Evolutionary conservation across 2,329 filamentous ascomycete genomes (phyloP).

Genomic region (Aureobasidium sp.): DNA sequence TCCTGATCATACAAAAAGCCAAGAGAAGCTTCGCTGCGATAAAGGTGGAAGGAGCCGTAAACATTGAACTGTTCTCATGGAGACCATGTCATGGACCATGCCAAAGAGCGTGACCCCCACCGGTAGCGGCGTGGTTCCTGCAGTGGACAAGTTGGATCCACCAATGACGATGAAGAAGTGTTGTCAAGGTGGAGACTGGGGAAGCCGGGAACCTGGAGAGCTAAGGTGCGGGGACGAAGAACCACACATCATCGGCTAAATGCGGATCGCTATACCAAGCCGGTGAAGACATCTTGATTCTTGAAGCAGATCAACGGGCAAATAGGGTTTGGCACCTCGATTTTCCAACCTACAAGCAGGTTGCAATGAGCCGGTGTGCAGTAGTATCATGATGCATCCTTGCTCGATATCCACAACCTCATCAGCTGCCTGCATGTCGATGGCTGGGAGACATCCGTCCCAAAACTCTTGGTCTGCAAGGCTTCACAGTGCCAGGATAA

Average conservation of each 20-base stretch:
- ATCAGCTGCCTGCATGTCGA: neutral
- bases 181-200: neutral
- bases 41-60: neutral
- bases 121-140: neutral
- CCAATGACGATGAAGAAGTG: neutral
- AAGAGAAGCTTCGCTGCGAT: neutral
- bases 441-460: neutral
- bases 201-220: neutral
- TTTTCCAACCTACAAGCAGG: neutral
- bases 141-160: neutral
- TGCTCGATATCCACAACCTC: neutral
- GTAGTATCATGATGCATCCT: neutral
- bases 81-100: slow-evolving; percentile 8
- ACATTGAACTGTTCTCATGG: neutral
- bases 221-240: neutral
- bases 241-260: slow-evolving; percentile 4
- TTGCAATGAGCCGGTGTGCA: neutral
- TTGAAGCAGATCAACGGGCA: neutral
- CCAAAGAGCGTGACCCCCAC: neutral
- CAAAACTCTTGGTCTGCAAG: neutral
- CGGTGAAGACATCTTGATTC: neutral
- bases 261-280: slow-evolving; percentile 8
- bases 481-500: neutral
- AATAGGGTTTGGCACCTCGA: neutral
- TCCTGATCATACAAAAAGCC: neutral